phyloP scores from a whole-genome alignment of 2,329 filamentous ascomycete species.

The Claviceps sp. region DNA sequence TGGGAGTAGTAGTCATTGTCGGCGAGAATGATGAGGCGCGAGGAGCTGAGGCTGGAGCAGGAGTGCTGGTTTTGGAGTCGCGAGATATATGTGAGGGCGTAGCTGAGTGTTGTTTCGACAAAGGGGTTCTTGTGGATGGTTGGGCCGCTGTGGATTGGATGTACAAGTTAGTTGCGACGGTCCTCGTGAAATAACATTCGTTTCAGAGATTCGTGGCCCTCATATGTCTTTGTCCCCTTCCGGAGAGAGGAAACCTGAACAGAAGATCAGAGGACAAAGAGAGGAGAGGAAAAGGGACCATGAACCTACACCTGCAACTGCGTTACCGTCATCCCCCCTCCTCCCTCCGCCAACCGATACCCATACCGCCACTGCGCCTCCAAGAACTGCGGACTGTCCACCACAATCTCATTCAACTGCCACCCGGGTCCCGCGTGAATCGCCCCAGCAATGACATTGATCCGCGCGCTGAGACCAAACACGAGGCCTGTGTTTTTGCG shows the following conservation, averaged over 20 bases:
- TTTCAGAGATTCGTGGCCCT: too few species aligned
- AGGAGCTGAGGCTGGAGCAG: constrained; percentile 44
- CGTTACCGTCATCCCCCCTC: constrained; percentile 69
- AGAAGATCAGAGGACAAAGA: neutral
- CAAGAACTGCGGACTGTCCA: constrained; percentile 82
- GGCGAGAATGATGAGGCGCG: constrained; percentile 75
- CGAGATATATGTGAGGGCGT: constrained; percentile 71
- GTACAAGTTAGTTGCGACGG: too few species aligned
- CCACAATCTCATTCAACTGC: constrained; percentile 59
- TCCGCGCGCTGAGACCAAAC: constrained; percentile 52
- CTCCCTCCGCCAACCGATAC: constrained; percentile 53
- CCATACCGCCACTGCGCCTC: constrained; percentile 82
- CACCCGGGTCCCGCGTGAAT: constrained; percentile 50
- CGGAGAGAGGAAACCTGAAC: too few species aligned
- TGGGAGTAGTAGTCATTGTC: constrained; percentile 95
- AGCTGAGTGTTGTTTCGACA: constrained; percentile 81
- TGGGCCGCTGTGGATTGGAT: constrained; percentile 24
- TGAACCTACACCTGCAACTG: constrained; percentile 62
- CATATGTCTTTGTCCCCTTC: too few species aligned
- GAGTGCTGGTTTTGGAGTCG: constrained; percentile 23
- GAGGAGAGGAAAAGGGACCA: neutral
- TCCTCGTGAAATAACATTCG: too few species aligned
- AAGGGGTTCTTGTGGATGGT: constrained; percentile 56
- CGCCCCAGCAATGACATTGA: constrained; percentile 48
- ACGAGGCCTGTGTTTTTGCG: constrained; percentile 67